Conservation (phyloP, 805 yeast genomes). For the Kurtzmaniella cleridarum region DNA sequence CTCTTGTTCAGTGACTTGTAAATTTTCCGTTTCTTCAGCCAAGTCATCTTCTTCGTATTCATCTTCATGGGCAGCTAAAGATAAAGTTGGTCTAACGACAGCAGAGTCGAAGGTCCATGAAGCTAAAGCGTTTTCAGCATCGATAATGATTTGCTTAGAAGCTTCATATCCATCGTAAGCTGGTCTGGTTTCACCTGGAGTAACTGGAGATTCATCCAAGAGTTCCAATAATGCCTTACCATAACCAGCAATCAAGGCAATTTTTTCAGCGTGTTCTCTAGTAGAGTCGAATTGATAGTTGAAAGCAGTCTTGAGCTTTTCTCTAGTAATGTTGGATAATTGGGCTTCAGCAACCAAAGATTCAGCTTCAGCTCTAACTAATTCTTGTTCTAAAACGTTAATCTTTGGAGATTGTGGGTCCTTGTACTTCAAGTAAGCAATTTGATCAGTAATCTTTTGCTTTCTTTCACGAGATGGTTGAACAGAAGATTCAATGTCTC, state of each 20-base stretch:
- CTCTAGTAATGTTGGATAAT: slow-evolving; percentile 95
- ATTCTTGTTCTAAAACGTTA: slow-evolving; percentile 92
- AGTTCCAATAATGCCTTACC: slow-evolving; percentile 96
- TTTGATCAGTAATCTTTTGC: slow-evolving; percentile 95
- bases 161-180: slow-evolving; percentile 98
- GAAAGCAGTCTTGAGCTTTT: slow-evolving; percentile 95
- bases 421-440: slow-evolving; percentile 96
- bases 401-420: slow-evolving; percentile 97
- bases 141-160: slow-evolving; percentile 94
- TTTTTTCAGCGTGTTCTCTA: slow-evolving; percentile 92
- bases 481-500: slow-evolving; percentile 96
- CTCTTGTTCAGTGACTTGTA: slow-evolving; percentile 53
- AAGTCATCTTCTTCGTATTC: slow-evolving; percentile 37
- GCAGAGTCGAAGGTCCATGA: slow-evolving; percentile 97
- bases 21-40: slow-evolving; percentile 39
- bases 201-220: slow-evolving; percentile 93
- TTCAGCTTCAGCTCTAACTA: slow-evolving; percentile 98
- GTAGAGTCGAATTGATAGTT: slow-evolving; percentile 93
- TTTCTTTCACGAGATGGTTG: slow-evolving; percentile 98
- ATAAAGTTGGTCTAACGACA: slow-evolving; percentile 87
- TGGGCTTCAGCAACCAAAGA: slow-evolving; percentile 98
- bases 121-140: slow-evolving; percentile 92
- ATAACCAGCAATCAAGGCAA: slow-evolving; percentile 96
- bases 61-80: slow-evolving; percentile 65
- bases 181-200: slow-evolving; percentile 98